These are phyloP conservation scores for Epichloe sp. DNA, from an alignment of 2,329 filamentous ascomycete species.

Conservation along the genomic window DNA sequence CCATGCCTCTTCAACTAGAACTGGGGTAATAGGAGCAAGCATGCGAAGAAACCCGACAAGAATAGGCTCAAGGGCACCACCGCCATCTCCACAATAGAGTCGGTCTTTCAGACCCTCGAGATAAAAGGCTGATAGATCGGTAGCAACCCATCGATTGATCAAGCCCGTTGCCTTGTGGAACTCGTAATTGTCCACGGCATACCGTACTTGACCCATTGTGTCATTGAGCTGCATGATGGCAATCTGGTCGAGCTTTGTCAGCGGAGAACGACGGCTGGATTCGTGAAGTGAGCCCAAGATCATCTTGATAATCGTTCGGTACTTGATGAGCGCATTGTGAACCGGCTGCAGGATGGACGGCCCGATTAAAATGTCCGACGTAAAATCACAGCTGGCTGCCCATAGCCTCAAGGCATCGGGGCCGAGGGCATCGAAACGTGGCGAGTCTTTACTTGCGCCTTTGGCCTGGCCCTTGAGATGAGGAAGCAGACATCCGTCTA, in stretches of 20 bases:
- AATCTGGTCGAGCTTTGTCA: slow-evolving; percentile 56
- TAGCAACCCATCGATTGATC: slow-evolving; percentile 70
- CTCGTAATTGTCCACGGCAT: slow-evolving; percentile 57
- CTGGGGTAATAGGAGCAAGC: slow-evolving; percentile 67
- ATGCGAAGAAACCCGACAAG: slow-evolving; percentile 63
- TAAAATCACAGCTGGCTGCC: slow-evolving; percentile 88
- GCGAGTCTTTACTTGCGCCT: slow-evolving; percentile 7
- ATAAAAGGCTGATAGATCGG: slow-evolving; percentile 84
- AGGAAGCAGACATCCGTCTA: slow-evolving; percentile 67
- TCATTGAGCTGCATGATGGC: slow-evolving; percentile 62
- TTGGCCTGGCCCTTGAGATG: slow-evolving; percentile 46
- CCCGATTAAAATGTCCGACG: slow-evolving; percentile 72
- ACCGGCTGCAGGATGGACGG: slow-evolving; percentile 63
- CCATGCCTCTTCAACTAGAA: slow-evolving; percentile 84
- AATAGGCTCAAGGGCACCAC: slow-evolving; percentile 51
- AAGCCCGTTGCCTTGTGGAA: slow-evolving; percentile 65
- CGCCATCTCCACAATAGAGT: slow-evolving; percentile 68
- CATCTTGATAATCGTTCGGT: slow-evolving; percentile 82
- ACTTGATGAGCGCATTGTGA: slow-evolving; percentile 69
- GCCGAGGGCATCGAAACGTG: slow-evolving; percentile 57
- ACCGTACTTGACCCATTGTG: slow-evolving; percentile 50
- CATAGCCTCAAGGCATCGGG: slow-evolving; percentile 80
- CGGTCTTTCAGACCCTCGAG: slow-evolving; percentile 86
- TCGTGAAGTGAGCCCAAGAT: slow-evolving; percentile 62
- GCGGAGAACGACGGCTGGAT: slow-evolving; percentile 32